Base-by-base conservation (phyloP, 441 rosid genomes). In the Jatropha podagrica region DNA sequence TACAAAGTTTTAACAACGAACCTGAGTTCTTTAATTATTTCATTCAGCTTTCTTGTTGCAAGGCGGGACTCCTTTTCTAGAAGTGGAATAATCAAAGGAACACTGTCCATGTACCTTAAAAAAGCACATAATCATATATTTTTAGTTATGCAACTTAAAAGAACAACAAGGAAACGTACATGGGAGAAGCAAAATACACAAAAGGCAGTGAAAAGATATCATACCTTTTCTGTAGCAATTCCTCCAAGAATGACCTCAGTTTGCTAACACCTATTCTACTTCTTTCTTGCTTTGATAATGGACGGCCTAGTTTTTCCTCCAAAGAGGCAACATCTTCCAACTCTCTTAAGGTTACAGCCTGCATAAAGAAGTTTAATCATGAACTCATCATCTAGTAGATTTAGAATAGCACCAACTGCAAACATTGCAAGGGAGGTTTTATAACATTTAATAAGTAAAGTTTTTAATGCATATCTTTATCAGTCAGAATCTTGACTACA, bases 181-280 rank as follows among this genome's bases (percentile, higher is more conserved):
- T 74, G 12, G 72, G 38, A 79, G 59, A 54, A 44, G 23, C 46
- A 79, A 51, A 20, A 52, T 17, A 49, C 18, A 7, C 18, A 37
- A 44, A 58, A 17, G 55, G 20, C 56, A 54, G 32, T 68, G 23
- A 56, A 40, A 26, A 37, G 32, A 59, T 56, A 51, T 20, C 52
- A 68, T 76, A 93, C 97, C 97, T 89, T 85, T 86, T 95, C 89
- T 86, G 94, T 54, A 93, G 91, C 83, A 93, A 78, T 80, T 91
- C 98, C 85, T 93, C 99, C 72, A 95, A 84, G 81, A 95, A 93
- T 71, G 85, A 76, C 79, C 99, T 87, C 76, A 95, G 87, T 84
- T 91, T 93, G 88, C 98, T 95, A 71, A 93, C 86, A 55, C 99
- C 99, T 82, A 95, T 91, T 79, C 91, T 88, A 85, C 85, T 88